These are phyloP conservation scores for Fraxinus baroniana DNA, from an alignment of 305 asterid species.

Conservation along the genomic window DNA sequence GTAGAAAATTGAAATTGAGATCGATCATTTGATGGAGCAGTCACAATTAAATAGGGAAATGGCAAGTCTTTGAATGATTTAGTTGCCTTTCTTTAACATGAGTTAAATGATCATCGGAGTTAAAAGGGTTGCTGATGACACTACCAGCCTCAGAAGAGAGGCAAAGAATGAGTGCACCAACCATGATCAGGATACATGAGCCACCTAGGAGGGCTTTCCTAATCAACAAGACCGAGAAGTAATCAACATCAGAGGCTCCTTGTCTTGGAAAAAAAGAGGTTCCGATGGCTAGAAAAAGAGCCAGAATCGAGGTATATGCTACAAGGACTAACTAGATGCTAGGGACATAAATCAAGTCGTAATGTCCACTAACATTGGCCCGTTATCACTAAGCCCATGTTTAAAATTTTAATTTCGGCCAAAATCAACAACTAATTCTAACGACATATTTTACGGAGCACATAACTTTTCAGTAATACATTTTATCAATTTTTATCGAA, in stretches of 20 bases:
- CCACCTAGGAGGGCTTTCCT: too few species aligned
- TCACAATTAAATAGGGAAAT: not conserved
- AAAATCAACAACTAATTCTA: too few species aligned
- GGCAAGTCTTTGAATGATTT: not conserved
- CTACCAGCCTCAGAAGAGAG: not conserved
- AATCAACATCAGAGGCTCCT: too few species aligned
- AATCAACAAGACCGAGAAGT: too few species aligned
- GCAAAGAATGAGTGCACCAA: not conserved
- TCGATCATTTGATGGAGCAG: not conserved
- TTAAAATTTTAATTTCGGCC: too few species aligned
- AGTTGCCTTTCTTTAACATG: not conserved
- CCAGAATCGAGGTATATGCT: not conserved
- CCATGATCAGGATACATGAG: not conserved
- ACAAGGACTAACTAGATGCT: not conserved
- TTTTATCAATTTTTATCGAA: too few species aligned
- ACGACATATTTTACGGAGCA: too few species aligned
- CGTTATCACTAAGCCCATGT: not conserved
- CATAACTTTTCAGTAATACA: too few species aligned
- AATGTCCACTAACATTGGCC: not conserved
- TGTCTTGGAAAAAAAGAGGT: not conserved
- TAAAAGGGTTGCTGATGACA: not conserved
- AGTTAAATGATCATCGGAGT: not conserved
- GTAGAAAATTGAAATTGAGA: not conserved
- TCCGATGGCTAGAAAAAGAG: not conserved
- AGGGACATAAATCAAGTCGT: not conserved